Evolutionary conservation across 306 rosid genomes (phyloP), one percentile per base, ranked within the genome.

Genomic region (Lathyrus tuberosus): DNA sequence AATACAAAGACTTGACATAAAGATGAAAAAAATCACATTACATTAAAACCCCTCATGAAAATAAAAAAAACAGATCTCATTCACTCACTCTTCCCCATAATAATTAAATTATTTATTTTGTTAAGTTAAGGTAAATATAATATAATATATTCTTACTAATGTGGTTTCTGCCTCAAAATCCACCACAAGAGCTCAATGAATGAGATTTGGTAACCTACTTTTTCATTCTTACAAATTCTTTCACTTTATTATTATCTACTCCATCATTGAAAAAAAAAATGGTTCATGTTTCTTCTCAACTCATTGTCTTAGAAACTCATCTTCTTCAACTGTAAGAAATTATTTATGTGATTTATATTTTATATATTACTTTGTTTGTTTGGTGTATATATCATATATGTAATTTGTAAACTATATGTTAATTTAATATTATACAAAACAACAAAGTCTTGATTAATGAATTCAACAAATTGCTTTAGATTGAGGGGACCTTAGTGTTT

Each of bases 241-340:
- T 74, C 14, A 26, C 30, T 26, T 56, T 3, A 12, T 78, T 76
- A 47, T 48, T 63, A 48, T 51, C 44, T 51, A 62, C 60, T 54
- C 31, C 31, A 35, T 37, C 54, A 3, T 4, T 3, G 10, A 51
- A 11, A 62, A 51, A 11, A 62, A 35, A 59, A 15, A 63, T 61
- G 75, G 18, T 67, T 72, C 53, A 6, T 61, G 47, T 30, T 64
- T 52, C 54, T 76, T 67, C 66, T 66, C 17, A 41, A 20, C 76
- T 75, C 69, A 58, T 72, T 81, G 69, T 80, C 74, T 83, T 73
- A 86, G 87, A 83, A 35, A 12, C 4, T 79, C 73, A 30, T 81
- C 60, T 17, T 31, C 69, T 17, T 31, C 69, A 24, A 41, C 71
- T 71, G 24, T 75, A 38, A 62, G 62, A 73, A 60, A 18, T 8